phyloP scores from a whole-genome alignment of 192 early-diverging fungal genomes.

The Backusella australiensis region DNA sequence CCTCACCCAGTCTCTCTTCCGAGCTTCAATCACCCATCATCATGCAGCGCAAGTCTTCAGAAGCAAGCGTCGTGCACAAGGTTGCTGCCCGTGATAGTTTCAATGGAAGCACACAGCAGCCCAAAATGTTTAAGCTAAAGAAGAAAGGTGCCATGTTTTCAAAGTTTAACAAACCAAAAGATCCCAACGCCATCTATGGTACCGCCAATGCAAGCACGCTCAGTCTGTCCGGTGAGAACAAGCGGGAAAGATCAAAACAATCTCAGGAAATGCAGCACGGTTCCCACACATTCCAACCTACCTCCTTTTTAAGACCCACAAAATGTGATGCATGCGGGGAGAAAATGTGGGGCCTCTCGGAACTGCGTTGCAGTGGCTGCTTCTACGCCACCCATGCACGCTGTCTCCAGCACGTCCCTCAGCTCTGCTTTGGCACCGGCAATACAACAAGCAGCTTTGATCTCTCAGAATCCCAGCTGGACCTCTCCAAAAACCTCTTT shows the following conservation, averaged over 20 bases:
- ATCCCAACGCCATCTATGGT: neutral
- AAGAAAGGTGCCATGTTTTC: constrained; percentile 43
- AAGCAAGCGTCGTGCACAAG: constrained; percentile 17
- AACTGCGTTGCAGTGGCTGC: constrained; percentile 51
- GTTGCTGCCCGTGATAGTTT: constrained; percentile 36
- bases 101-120: constrained; percentile 30
- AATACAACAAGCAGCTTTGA: constrained; percentile 18
- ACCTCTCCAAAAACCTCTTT: constrained; percentile 51
- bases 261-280: constrained; percentile 22
- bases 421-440: constrained; percentile 22
- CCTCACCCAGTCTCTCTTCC: constrained; percentile 25
- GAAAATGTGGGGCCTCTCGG: constrained; percentile 52
- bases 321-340: constrained; percentile 57
- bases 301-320: constrained; percentile 41
- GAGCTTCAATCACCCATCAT: constrained; percentile 9
- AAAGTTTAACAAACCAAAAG: constrained; percentile 22
- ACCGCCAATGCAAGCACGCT: neutral
- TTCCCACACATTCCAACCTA: constrained; percentile 39
- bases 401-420: constrained; percentile 40
- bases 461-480: neutral
- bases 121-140: constrained; percentile 58
- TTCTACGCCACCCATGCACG: constrained; percentile 44
- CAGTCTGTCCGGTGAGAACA: neutral
- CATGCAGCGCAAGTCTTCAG: constrained; percentile 24
- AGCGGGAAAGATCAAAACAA: neutral